phyloP scores from a whole-genome alignment of 2,329 filamentous ascomycete genomes.

The Dactylella cylindrospora region DNA sequence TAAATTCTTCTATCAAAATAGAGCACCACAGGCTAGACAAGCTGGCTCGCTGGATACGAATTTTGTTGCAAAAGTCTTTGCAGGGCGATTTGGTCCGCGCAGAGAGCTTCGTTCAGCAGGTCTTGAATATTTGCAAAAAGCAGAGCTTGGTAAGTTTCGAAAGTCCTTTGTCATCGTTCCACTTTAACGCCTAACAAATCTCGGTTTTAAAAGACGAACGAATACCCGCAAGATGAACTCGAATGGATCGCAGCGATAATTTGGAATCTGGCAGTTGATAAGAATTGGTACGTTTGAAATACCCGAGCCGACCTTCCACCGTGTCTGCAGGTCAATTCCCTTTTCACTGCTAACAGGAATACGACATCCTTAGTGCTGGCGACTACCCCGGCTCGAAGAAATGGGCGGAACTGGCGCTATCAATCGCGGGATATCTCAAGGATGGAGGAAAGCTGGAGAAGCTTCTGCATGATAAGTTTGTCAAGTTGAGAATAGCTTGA shows the following conservation, averaged over 20 bases:
- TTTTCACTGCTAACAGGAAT: slow-evolving; percentile 65
- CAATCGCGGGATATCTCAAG: slow-evolving; percentile 61
- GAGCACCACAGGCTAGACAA: slow-evolving; percentile 56
- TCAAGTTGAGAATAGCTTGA: slow-evolving; percentile 13
- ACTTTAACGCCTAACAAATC: slow-evolving; percentile 30
- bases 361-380: slow-evolving; percentile 64
- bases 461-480: slow-evolving; percentile 55
- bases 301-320: neutral
- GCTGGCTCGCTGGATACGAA: slow-evolving; percentile 47
- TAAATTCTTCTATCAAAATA: slow-evolving; percentile 46
- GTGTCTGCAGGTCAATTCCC: neutral
- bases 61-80: slow-evolving; percentile 41
- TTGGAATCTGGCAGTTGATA: slow-evolving; percentile 49
- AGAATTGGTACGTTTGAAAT: slow-evolving; percentile 45
- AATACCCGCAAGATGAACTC: slow-evolving; percentile 68
- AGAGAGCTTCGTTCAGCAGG: slow-evolving; percentile 28
- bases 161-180: neutral
- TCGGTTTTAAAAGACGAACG: slow-evolving; percentile 47
- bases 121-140: slow-evolving; percentile 33
- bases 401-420: slow-evolving; percentile 67
- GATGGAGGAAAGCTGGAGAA: slow-evolving; percentile 59
- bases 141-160: slow-evolving; percentile 9
- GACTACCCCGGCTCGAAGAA: slow-evolving; percentile 60
- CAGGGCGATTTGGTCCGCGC: slow-evolving; percentile 14
- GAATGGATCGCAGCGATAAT: slow-evolving; percentile 67